Conservation (phyloP, 2,329 filamentous ascomycete genomes). For the Arthrocladium fulminans region DNA sequence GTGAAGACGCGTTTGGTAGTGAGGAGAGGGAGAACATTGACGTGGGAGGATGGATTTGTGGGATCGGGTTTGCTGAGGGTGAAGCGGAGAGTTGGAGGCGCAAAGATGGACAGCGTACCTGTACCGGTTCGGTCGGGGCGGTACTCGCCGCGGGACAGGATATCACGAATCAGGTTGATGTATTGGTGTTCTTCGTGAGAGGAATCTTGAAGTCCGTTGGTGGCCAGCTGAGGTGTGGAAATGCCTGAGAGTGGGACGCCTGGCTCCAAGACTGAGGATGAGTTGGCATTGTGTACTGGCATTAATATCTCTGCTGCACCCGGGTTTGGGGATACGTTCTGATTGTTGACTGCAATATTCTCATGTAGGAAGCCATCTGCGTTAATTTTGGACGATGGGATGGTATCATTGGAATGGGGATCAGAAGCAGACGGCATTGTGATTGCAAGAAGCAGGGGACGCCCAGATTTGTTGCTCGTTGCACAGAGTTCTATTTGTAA, state of each 20-base stretch:
- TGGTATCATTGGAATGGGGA: too few species aligned
- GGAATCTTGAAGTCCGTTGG: background rate
- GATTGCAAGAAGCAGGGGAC: too few species aligned
- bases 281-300: background rate
- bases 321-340: background rate
- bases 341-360: background rate
- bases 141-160: conserved; percentile 73
- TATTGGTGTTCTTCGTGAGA: conserved; percentile 88
- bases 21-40: conserved; percentile 74
- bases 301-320: background rate
- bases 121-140: conserved; percentile 90
- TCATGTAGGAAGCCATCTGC: background rate
- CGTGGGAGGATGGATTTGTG: conserved; percentile 32
- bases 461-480: too few species aligned
- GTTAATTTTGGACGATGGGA: too few species aligned
- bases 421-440: too few species aligned
- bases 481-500: too few species aligned
- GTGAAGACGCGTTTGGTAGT: conserved; percentile 96
- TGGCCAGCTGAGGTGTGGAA: background rate
- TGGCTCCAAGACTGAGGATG: background rate
- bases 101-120: conserved; percentile 82
- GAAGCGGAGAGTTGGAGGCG: conserved; percentile 79
- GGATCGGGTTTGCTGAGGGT: conserved; percentile 54
- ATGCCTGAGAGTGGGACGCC: background rate
- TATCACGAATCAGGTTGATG: conserved; percentile 76